These are phyloP conservation scores for Cardiospermum halicacabum DNA, from an alignment of 345 rosid genomes.

Conservation along the genomic window DNA sequence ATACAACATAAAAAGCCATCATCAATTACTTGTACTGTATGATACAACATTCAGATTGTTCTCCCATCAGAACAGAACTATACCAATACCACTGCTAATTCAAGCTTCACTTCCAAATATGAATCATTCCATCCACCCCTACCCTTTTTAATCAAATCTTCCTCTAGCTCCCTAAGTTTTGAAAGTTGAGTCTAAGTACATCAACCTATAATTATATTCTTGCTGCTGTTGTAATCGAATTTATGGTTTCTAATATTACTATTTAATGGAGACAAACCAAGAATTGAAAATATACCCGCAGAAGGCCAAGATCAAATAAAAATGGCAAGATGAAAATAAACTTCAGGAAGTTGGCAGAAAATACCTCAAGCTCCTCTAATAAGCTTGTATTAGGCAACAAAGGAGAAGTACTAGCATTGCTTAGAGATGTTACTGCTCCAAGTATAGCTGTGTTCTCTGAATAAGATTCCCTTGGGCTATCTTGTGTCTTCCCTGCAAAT, in stretches of 20 bases:
- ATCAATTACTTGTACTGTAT: background rate
- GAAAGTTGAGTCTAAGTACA: no score
- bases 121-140: no score
- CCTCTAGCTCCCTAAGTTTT: no score
- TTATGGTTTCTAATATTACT: background rate
- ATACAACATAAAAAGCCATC: background rate
- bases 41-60: background rate
- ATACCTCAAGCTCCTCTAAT: constrained; percentile 97
- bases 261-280: background rate
- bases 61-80: background rate
- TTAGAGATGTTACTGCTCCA: constrained; percentile 22
- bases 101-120: no score
- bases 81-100: no score
- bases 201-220: no score
- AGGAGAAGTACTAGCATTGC: constrained; percentile 33
- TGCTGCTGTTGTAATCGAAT: no score
- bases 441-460: constrained; percentile 22
- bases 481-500: constrained; percentile 14
- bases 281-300: background rate
- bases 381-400: constrained; percentile 23
- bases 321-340: constrained; percentile 6
- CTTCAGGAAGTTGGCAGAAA: constrained; percentile 10
- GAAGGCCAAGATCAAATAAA: background rate
- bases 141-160: no score
- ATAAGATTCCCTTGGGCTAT: constrained; percentile 22